Base-by-base conservation (phyloP, 73 alveolate species). In the Paramecium pentaurelia region DNA sequence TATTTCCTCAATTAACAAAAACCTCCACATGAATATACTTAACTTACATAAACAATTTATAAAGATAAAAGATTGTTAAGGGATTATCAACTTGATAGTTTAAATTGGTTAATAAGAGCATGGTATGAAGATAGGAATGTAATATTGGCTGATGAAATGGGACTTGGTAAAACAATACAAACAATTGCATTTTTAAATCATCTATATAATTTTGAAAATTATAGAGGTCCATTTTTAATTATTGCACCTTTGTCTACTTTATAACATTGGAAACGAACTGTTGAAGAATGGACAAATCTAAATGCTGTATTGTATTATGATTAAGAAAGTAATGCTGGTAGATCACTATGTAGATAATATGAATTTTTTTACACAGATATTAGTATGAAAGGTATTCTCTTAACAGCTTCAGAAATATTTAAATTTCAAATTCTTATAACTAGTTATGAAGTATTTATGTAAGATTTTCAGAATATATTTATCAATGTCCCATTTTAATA, bases 91-190 rank as follows among this genome's bases (percentile, higher is more conserved):
- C 93, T 98, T 37, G 95, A 87, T 85, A 98, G 99, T 28, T 88
- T 96, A 8, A 98, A 98, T 92, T 98, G 99, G 99, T 86, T 98
- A 47, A 97, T 98, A 27, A 87, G 95, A 44, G 95, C 98, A 22
- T 96, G 97, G 97, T 90, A 90, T 58, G 96, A 91, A 38, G 93
- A 94, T 22, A 89, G 97, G 75, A 96, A 96, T 95, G 96, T 96
- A 20, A 95, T 96, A 34, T 54, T 96, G 47, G 98, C 98, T 14
- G 99, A 98, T 93, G 99, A 98, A 92, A 98, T 98, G 99, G 99
- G 99, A 6, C 95, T 98, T 59, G 99, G 99, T 16, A 98, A 98
- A 92, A 95, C 99, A 8, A 96, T 98, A 37, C 95, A 96, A 94
- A 96, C 99, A 58, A 95, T 98, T 49, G 97, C 98, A 22, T 97